Conservation (phyloP, 306 rosid genomes). For the Prunus padus region DNA sequence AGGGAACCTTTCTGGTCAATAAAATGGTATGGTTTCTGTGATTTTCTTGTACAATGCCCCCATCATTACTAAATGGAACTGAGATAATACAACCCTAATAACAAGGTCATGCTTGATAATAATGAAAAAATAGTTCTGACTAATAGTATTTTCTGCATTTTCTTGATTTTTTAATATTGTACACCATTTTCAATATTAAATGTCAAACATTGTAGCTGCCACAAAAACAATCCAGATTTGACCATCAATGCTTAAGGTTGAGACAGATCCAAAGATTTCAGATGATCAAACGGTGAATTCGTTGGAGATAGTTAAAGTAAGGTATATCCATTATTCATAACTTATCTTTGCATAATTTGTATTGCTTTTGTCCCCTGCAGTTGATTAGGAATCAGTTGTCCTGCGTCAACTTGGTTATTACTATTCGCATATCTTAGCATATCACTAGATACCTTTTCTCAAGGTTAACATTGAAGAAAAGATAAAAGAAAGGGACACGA, state of each 20-base stretch:
- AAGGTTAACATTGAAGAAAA: too few relatives aligned
- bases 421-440: too few relatives aligned
- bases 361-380: too few relatives aligned
- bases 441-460: too few relatives aligned
- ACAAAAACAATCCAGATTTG: conserved; percentile 63
- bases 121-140: background rate
- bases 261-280: conserved; percentile 29
- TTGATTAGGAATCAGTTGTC: too few relatives aligned
- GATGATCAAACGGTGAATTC: conserved; percentile 44
- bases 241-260: conserved; percentile 71
- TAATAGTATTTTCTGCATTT: background rate
- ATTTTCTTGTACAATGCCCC: background rate
- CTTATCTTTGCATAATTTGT: too few relatives aligned
- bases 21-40: conserved; percentile 40
- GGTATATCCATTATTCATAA: too few relatives aligned
- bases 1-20: conserved; percentile 72
- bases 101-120: background rate
- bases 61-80: background rate
- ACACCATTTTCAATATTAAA: background rate
- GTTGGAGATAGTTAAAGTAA: conserved; percentile 55
- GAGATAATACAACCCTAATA: background rate
- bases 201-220: conserved; percentile 51
- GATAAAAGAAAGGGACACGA: too few relatives aligned
- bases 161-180: background rate
- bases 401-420: too few relatives aligned